These are phyloP conservation scores for Hyaloscypha bicolor DNA, from an alignment of 495 filamentous ascomycete genomes.

Conservation along the genomic window DNA sequence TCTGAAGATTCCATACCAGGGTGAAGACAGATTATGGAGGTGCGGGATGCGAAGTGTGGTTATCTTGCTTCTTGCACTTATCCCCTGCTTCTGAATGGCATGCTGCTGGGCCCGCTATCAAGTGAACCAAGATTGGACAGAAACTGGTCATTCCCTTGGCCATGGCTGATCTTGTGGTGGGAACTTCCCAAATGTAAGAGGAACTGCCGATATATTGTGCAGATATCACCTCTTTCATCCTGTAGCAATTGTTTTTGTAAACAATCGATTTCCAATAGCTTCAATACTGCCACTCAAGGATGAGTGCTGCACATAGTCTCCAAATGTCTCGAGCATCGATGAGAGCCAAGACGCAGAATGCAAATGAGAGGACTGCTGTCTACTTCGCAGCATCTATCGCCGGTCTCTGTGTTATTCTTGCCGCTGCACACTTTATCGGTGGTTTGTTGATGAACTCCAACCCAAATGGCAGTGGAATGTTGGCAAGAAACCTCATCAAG, in stretches of 20 bases:
- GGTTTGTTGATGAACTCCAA: not conserved
- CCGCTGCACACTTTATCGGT: not conserved
- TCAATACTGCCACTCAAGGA: not conserved
- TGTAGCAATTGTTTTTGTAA: not conserved
- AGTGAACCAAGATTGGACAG: not conserved
- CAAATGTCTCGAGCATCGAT: slow-evolving; percentile 2
- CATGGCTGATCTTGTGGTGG: not conserved
- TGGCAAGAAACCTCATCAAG: not conserved
- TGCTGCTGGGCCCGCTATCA: not conserved
- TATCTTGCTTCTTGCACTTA: not conserved
- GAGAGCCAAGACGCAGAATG: slow-evolving; percentile 30
- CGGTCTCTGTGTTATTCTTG: not conserved
- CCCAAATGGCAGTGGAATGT: not conserved
- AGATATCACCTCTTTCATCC: not conserved
- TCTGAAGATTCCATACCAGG: not conserved
- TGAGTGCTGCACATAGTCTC: not conserved
- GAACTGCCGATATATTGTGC: not conserved
- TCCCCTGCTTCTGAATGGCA: not conserved
- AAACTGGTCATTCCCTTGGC: not conserved
- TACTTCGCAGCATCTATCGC: slow-evolving; percentile 44
- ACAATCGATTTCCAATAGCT: not conserved
- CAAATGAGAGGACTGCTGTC: slow-evolving; percentile 39
- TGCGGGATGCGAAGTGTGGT: not conserved
- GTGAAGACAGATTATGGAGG: not conserved
- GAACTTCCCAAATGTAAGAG: too few relatives aligned